Evolutionary conservation across 1,139 yeast genomes (phyloP), one percentile per base, ranked within the genome.

Genomic region (Suhomyces kunorum): DNA sequence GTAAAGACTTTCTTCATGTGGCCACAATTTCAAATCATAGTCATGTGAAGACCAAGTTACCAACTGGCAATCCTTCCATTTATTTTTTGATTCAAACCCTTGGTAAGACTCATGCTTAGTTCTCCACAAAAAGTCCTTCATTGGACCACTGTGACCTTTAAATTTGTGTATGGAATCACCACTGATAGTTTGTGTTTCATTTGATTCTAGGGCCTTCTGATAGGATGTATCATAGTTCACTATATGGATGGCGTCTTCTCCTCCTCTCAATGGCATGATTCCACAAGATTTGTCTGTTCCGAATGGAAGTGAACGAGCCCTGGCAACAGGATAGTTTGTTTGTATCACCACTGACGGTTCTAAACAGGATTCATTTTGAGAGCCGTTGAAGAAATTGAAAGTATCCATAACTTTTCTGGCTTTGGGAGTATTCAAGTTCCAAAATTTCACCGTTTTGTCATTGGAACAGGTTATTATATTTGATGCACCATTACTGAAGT

Each of bases 31-130:
- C 43, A 92, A 66, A 56, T 88, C 95, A 50, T 81, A 79, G 56
- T 92, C 98, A 46, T 59, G 66, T 15, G 87, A 81, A 0, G 95
- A 84, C 97, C 98, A 92, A 0, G 98, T 87, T 0, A 92, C 94
- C 38, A 92, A 63, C 58, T 90, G 97, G 55, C 78, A 89, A 46
- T 88, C 96, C 41, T 89, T 71, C 66, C 89, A 89, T 50, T 80
- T 83, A 8, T 71, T 53, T 6, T 64, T 67, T 1, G 74, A 59
- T 13, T 73, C 74, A 47, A 48, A 66, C 71, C 61, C 64, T 22
- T 58, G 60, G 40, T 70, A 71, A 4, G 44, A 44, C 32, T 60
- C 71, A 42, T 66, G 72, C 40, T 87, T 68, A 7, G 80, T 68
- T 50, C 97, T 69, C 97, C 97, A 90, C 2, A 90, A 68, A 57